A percentile compares a stretch with the other conserved stretches of the same genome.
These are phyloP conservation scores for Leptomonas seymouri DNA, from an alignment of 208 protist species.

Conservation along the genomic window DNA sequence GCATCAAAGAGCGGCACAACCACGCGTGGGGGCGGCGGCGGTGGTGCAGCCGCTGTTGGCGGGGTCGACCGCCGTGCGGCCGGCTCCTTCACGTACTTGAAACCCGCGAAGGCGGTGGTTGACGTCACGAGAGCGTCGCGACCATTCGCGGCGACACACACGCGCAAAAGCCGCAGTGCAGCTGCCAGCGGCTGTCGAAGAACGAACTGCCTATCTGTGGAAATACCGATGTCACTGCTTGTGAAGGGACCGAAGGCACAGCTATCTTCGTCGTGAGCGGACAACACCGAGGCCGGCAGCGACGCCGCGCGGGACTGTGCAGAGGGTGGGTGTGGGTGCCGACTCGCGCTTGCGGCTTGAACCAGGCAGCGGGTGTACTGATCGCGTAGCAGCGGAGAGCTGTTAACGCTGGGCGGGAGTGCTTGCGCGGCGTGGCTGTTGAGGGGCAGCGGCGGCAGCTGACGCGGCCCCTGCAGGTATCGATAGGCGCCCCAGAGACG, in stretches of 20 bases:
- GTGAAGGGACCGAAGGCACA: conserved; percentile 75
- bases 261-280: conserved; percentile 43
- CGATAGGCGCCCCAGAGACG: conserved; percentile 61
- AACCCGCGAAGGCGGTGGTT: conserved; percentile 17
- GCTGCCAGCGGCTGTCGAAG: conserved; percentile 59
- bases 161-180: conserved; percentile 51
- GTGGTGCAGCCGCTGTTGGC: not conserved
- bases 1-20: conserved; percentile 61
- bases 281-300: not conserved
- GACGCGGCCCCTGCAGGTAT: conserved; percentile 27
- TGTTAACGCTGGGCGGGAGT: conserved; percentile 25
- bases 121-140: conserved; percentile 22
- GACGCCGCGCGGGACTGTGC: not conserved
- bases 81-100: conserved; percentile 26
- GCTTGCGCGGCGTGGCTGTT: conserved; percentile 15
- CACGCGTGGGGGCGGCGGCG: not conserved
- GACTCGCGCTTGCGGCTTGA: not conserved
- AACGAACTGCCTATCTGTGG: conserved; percentile 31
- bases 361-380: conserved; percentile 15
- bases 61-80: not conserved
- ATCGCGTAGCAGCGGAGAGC: conserved; percentile 23
- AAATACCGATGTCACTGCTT: conserved; percentile 55
- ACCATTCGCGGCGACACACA: conserved; percentile 20
- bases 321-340: not conserved
- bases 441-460: conserved; percentile 17